Base-by-base conservation (phyloP, 164 flowering plant species). In the Chimonanthus praecox region DNA sequence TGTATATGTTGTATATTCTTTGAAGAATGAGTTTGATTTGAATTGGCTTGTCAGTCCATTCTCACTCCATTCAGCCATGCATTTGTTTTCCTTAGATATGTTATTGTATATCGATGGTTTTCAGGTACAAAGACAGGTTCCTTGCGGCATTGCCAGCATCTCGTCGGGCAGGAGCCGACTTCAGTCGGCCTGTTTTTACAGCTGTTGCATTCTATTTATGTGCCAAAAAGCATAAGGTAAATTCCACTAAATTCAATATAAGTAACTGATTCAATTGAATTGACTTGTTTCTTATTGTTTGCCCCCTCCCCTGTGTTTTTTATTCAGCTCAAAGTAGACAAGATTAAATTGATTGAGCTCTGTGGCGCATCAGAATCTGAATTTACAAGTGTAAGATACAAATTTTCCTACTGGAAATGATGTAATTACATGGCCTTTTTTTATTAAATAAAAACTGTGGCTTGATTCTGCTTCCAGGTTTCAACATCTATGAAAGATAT, bases 331-430 rank as follows among this genome's bases (percentile, higher is more conserved):
- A 95, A 92, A 87, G 87, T 88, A n/a, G 99, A 95, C 79, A 95
- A 89, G 79, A n/a, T 84, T 49, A 95, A 88, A 87, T 79, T 95
- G 81, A 87, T 92, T 78, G 98, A 93, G 79, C 85, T 95, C 9
- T 88, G 94, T 77, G 99, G 99, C 13, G 79, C 98, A 65, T 87
- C 97, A 21, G 99, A 92, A 79, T 74, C 90, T 60, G 99, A 95
- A 77, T 95, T 95, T 79, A 54, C 89, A 33, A 82, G 82, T 78
- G 97, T 95, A 85, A 87, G 95, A 67, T 33, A 33, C 33, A 33
- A 33, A 33, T 33, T 33, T 33, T 33, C 33, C 33, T 33, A 33
- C 33, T 33, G 33, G 33, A 33, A 33, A 33, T 33, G 33, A 0
- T 33, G 33, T 33, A 33, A 33, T 33, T 33, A 33, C 33, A 33